Evolutionary conservation across 495 filamentous ascomycete species (phyloP), one percentile per base, ranked within the genome.

Genomic region (Emericellopsis terricola): DNA sequence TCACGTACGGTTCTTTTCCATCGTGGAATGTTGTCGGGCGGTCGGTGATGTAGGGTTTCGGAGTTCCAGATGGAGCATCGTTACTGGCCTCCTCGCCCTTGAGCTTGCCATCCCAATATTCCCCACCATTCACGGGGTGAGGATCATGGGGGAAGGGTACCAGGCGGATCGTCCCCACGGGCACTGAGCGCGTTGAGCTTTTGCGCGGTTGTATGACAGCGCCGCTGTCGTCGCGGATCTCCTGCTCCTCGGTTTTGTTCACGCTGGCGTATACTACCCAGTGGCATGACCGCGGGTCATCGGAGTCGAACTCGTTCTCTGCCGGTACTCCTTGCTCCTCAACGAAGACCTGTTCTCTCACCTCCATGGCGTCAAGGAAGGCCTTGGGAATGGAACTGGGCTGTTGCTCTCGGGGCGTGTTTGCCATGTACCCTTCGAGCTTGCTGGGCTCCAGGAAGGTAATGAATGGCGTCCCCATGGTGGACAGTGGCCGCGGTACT

Each of bases 291-390:
- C 81, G 67, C 2, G 56, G 14, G 50, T 96, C 87, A 50, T 94
- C 82, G 2, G 53, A 52, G 57, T 96, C 87, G 44, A 79, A 60
- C 45, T 96, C 87, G 44, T 66, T 64, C 2, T 69, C 67, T 0
- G 70, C 50, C 0, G 76, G 65, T 18, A 79, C 68, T 8, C 59
- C 42, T 43, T 94, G 86, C 51, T 92, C 85, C 15, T 63, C 37
- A 10, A 85, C 69, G 52, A 82, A 94, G 42, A 94, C 86, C 20
- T 55, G 48, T 37, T 75, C 61, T 33, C 87, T 78, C 32, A 96
- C 69, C 16, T 55, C 45, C 71, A 93, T 80, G 40, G 82, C 81
- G 44, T 86, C 79, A 34, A 62, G 51, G 60, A 93, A 89, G 41
- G 59, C 44, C 13, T 54, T 50, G 0, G 79, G 75, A 33, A 76